Conservation (phyloP, 139 green algal species). For the Chlamydomonas schloesseri region DNA sequence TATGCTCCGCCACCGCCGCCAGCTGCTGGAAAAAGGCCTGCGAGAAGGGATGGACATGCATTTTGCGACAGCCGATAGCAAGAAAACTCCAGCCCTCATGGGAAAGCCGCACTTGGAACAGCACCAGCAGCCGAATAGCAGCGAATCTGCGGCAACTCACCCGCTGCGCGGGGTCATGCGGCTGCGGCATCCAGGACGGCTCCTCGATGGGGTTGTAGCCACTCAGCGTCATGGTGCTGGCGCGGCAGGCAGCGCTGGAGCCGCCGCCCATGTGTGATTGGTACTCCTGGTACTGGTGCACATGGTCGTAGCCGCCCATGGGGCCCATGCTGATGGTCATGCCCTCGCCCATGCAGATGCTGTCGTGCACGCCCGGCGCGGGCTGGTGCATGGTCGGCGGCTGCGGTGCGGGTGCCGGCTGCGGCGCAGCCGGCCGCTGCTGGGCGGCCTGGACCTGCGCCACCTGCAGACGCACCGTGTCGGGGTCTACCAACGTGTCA, state of each 20-base stretch:
- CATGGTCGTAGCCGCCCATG: too few relatives aligned
- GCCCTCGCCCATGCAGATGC: conserved; percentile 31
- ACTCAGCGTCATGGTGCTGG: conserved; percentile 51
- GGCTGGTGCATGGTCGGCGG: not conserved
- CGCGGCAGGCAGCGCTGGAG: not conserved
- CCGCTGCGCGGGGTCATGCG: not conserved
- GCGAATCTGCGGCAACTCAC: not conserved
- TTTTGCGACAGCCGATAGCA: too few relatives aligned
- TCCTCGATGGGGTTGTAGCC: conserved; percentile 81
- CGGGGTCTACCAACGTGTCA: conserved; percentile 14
- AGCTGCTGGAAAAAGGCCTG: conserved; percentile 23
- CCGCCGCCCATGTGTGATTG: not conserved
- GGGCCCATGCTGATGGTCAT: conserved; percentile 34
- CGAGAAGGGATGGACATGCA: not conserved
- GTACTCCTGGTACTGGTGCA: too few relatives aligned
- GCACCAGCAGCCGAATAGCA: too few relatives aligned
- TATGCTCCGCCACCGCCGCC: conserved; percentile 3
- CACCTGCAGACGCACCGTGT: conserved; percentile 14
- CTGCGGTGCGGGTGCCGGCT: not conserved
- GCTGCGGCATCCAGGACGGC: conserved; percentile 70
- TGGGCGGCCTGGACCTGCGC: not conserved
- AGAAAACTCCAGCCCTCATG: too few relatives aligned
- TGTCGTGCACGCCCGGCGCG: not conserved
- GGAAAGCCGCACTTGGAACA: too few relatives aligned
- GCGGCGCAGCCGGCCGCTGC: not conserved